Percentiles rank a stretch among this genome's conserved stretches.
Evolutionary conservation across 345 rosid genomes (phyloP).

Genomic region (Cardiospermum halicacabum): DNA sequence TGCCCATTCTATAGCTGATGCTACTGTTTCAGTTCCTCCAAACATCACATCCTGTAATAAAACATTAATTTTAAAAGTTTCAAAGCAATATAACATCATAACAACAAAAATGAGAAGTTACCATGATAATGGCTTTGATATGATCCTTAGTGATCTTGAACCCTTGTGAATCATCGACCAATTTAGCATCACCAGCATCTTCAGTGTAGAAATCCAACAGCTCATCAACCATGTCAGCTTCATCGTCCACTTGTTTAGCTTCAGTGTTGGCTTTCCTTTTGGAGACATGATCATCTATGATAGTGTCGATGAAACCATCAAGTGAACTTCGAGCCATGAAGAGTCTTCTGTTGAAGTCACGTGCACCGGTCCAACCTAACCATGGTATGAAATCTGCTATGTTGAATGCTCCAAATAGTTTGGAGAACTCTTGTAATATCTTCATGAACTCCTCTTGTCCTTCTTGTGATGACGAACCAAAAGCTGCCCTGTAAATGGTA

Average conservation of each 20-base stretch:
- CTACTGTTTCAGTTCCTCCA: conserved; percentile 78
- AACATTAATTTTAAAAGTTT: not conserved
- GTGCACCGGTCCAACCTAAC: conserved; percentile 56
- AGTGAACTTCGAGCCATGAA: conserved; percentile 53
- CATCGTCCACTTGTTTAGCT: not conserved
- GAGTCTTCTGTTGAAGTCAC: conserved; percentile 44
- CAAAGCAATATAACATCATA: too few relatives aligned
- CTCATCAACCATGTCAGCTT: conserved; percentile 82
- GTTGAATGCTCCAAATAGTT: conserved; percentile 82
- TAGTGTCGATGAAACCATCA: conserved; percentile 66
- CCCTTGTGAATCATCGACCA: conserved; percentile 38
- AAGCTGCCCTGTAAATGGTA: conserved; percentile 67
- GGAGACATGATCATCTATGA: conserved; percentile 65
- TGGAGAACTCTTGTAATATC: conserved; percentile 84
- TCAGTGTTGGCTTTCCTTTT: conserved; percentile 23
- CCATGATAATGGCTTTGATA: conserved; percentile 98
- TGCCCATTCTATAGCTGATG: conserved; percentile 79
- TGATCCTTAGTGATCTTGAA: conserved; percentile 57
- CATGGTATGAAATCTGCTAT: conserved; percentile 74
- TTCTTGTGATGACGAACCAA: conserved; percentile 53
- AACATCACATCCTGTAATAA: conserved; percentile 41
- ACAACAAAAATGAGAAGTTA: conserved; percentile 11
- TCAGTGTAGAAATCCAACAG: conserved; percentile 62
- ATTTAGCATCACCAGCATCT: conserved; percentile 15
- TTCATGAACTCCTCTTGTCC: conserved; percentile 65